phyloP scores from a whole-genome alignment of 1,284 basidiomycete species.

The Bothia castanella region DNA sequence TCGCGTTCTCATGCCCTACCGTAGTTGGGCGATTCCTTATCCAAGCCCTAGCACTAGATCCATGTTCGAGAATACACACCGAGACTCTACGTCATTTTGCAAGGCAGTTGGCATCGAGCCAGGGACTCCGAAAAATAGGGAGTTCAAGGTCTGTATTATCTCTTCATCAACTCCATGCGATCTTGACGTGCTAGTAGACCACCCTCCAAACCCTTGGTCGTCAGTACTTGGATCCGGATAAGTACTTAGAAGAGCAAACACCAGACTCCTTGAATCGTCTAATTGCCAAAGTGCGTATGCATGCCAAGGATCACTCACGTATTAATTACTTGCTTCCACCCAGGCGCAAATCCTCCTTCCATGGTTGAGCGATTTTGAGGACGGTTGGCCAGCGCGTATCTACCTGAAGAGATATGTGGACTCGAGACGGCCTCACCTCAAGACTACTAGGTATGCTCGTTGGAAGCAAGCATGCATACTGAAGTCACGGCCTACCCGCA shows the following conservation, averaged over 20 bases:
- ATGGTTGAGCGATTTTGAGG: constrained; percentile 22
- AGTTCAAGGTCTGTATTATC: constrained; percentile 5
- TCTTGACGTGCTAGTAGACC: constrained; percentile 4
- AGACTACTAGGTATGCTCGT: neutral
- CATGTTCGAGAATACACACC: constrained; percentile 1
- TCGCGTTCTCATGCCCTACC: no score
- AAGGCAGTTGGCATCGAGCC: constrained; percentile 3
- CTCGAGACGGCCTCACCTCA: constrained; percentile 4
- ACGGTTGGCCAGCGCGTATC: constrained; percentile 20
- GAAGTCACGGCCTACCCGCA: neutral
- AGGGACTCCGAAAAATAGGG: constrained; percentile 13
- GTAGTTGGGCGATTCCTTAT: no score
- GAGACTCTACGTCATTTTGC: constrained; percentile 4
- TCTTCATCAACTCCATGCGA: neutral
- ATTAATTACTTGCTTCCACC: neutral
- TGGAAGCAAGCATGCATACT: rapidly evolving
- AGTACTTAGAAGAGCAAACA: constrained; percentile 18
- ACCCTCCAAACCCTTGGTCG: constrained; percentile 11
- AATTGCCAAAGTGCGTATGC: constrained; percentile 6
- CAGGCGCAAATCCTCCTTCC: constrained; percentile 16
- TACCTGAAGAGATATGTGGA: constrained; percentile 25
- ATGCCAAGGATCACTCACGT: neutral
- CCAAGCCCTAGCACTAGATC: neutral
- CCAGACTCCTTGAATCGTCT: constrained; percentile 11
- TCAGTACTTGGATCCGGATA: constrained; percentile 12